These are phyloP conservation scores for Microsporum ferrugineum DNA, from an alignment of 2,329 filamentous ascomycete genomes.

Conservation along the genomic window DNA sequence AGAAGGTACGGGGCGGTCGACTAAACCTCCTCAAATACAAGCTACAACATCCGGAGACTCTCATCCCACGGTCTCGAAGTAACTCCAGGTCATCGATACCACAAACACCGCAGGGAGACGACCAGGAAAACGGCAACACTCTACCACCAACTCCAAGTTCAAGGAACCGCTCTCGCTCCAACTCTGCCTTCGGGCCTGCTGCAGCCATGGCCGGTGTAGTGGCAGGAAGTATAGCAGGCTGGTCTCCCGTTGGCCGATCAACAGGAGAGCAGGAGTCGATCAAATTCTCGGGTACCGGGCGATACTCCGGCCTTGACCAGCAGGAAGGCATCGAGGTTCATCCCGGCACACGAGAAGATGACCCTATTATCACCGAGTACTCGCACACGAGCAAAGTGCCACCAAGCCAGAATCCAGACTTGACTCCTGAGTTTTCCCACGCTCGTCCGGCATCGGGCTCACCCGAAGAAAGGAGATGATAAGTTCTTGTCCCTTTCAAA, in stretches of 20 bases:
- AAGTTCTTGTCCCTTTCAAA: slow-evolving; percentile 28
- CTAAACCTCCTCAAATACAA: slow-evolving; percentile 50
- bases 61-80: slow-evolving; percentile 35
- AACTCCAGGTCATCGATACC: slow-evolving; percentile 39
- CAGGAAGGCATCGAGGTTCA: slow-evolving; percentile 38
- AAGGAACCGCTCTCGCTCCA: slow-evolving; percentile 46
- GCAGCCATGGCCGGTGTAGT: slow-evolving; percentile 55
- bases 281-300: slow-evolving; percentile 27
- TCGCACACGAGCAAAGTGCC: slow-evolving; percentile 27
- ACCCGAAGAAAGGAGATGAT: slow-evolving; percentile 26
- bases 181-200: slow-evolving; percentile 47
- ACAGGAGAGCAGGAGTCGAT: slow-evolving; percentile 28
- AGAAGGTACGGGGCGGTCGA: slow-evolving; percentile 52
- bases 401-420: slow-evolving; percentile 38
- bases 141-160: slow-evolving; percentile 46
- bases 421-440: slow-evolving; percentile 36
- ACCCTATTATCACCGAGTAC: slow-evolving; percentile 33
- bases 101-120: slow-evolving; percentile 45
- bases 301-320: slow-evolving; percentile 30
- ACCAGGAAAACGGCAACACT: slow-evolving; percentile 14
- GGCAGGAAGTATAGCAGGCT: slow-evolving; percentile 54
- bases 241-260: slow-evolving; percentile 48
- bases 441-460: slow-evolving; percentile 22
- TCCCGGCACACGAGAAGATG: slow-evolving; percentile 35
- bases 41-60: slow-evolving; percentile 45